phyloP scores from a whole-genome alignment of 2,329 filamentous ascomycete genomes.

The Macrophomina pseudophaseolina region DNA sequence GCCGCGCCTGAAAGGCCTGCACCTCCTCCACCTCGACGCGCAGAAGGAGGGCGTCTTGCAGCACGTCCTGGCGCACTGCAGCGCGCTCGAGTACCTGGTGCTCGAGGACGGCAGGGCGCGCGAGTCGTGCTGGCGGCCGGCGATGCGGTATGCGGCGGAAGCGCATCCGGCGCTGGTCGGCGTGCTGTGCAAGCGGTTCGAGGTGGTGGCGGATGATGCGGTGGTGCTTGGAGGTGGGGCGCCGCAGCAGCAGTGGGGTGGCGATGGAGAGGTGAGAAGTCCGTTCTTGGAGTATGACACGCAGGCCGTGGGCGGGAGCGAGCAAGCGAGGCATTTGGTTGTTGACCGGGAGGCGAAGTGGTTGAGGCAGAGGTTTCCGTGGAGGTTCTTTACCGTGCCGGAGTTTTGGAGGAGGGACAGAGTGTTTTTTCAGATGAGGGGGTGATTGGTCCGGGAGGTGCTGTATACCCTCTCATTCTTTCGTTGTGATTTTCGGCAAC shows the following conservation, averaged over 20 bases:
- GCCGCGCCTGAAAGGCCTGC: not conserved
- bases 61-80: not conserved
- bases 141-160: not conserved
- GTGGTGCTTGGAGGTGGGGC: too few species aligned
- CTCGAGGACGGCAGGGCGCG: not conserved
- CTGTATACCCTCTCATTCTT: not conserved
- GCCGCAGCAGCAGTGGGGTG: not conserved
- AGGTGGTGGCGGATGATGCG: not conserved
- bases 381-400: not conserved
- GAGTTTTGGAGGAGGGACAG: constrained; percentile 14
- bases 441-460: not conserved
- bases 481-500: too few species aligned
- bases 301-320: not conserved
- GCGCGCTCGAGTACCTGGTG: constrained; percentile 3
- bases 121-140: not conserved
- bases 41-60: not conserved
- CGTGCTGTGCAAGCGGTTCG: constrained; percentile 7
- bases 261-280: not conserved
- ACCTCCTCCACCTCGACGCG: not conserved
- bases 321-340: not conserved
- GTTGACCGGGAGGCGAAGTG: not conserved
- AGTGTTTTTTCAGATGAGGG: not conserved
- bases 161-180: not conserved
- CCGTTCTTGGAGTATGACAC: constrained; percentile 1
- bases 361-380: not conserved